Base-by-base conservation (phyloP, 805 yeast species). In the Tetrapisispora phaffii region DNA sequence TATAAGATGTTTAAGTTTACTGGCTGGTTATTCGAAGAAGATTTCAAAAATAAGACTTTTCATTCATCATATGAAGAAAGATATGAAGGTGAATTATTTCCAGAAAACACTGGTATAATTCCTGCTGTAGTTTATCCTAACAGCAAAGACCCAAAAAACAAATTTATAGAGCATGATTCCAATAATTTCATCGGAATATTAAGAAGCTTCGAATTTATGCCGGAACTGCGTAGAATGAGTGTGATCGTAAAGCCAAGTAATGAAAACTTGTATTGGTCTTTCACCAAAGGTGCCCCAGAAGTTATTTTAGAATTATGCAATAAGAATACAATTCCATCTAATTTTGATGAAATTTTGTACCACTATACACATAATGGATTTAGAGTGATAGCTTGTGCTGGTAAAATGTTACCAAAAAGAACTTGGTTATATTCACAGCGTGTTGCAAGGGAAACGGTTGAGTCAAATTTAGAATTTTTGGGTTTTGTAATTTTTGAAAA, bases 271-370 rank as follows among this genome's bases (percentile, higher is more conserved):
- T 69, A 71, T 49, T 65, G 68, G 48, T 76, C 80, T 0, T 82
- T 77, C 59, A 87, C 93, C 12, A 93, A 93, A 59, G 99, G 99
- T 41, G 98, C 99, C 0, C 99, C 99, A 0, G 99, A 93, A 60
- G 85, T 89, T 10, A 85, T 93, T 73, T 70, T 75, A 26, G 81
- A 78, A 16, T 77, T 93, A 26, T 93, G 98, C 65, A 67, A 69
- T 15, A 77, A 82, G 1, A 77, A 74, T 17, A 69, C 88, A 0
- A 65, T 93, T 41, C 98, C 99, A 1, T 58, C 63, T 1, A 76
- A 88, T 55, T 93, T 76, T 59, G 81, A 82, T 21, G 83, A 82
- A 29, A 60, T 84, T 20, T 70, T 93, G 31, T 82, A 87, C 56
- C 73, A 80, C 47, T 93, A 93, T 60, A 93, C 99, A 0, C 97